These are phyloP conservation scores for Podila verticillata DNA, from an alignment of 192 early-diverging fungal species.

Conservation along the genomic window DNA sequence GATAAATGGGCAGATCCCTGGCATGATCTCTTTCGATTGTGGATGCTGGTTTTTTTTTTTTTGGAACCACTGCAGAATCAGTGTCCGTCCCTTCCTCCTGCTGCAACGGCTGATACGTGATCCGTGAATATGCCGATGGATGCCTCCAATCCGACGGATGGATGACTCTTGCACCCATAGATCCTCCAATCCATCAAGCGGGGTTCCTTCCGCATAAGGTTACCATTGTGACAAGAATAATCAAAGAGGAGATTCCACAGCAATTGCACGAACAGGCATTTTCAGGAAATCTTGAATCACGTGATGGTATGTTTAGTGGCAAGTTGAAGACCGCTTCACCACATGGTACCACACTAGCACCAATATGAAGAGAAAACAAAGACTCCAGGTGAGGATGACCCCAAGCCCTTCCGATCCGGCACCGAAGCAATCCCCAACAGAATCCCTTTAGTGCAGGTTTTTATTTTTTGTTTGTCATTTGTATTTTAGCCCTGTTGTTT, in stretches of 20 bases:
- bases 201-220: not conserved
- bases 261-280: not conserved
- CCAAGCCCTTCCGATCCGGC: no score
- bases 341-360: no score
- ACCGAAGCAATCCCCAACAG: no score
- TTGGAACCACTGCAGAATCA: not conserved
- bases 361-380: no score
- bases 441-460: no score
- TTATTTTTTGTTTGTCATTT: no score
- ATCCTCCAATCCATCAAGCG: not conserved
- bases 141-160: not conserved
- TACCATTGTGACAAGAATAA: constrained; percentile 6
- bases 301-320: no score
- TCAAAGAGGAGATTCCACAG: constrained; percentile 4
- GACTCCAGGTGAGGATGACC: no score
- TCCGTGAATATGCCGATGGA: not conserved
- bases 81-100: no score
- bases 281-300: not conserved
- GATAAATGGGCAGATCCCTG: no score
- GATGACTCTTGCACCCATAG: not conserved
- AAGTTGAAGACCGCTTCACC: not conserved
- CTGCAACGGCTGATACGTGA: not conserved
- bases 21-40: no score
- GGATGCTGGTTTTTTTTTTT: not conserved
- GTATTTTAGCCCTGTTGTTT: no score